phyloP scores from a whole-genome alignment of 1,139 yeast genomes.

The Diutina catenulata region DNA sequence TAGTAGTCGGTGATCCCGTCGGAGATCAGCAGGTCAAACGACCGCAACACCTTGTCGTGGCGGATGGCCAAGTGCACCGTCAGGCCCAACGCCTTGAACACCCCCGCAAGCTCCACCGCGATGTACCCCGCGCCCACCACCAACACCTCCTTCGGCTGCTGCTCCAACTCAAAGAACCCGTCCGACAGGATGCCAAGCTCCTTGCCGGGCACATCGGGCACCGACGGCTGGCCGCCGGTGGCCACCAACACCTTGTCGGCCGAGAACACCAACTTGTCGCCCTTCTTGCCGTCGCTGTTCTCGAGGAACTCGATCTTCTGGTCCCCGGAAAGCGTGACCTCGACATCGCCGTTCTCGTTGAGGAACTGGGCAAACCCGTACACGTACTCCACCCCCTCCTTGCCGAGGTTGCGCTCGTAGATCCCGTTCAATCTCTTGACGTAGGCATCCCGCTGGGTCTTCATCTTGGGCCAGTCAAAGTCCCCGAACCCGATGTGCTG shows the following conservation, averaged over 20 bases:
- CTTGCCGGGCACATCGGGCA: slow-evolving; percentile 58
- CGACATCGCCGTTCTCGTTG: slow-evolving; percentile 56
- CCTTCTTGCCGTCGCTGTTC: slow-evolving; percentile 22
- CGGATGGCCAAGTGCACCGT: slow-evolving; percentile 82
- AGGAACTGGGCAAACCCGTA: slow-evolving; percentile 82
- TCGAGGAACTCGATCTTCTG: slow-evolving; percentile 25
- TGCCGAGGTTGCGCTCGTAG: slow-evolving; percentile 73
- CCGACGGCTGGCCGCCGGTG: slow-evolving; percentile 80
- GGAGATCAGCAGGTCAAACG: slow-evolving; percentile 77
- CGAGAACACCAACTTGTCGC: slow-evolving; percentile 49
- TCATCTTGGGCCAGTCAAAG: slow-evolving; percentile 75
- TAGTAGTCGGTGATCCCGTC: slow-evolving; percentile 70
- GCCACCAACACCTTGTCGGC: slow-evolving; percentile 84
- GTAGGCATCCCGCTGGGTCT: slow-evolving; percentile 86
- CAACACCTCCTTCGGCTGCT: slow-evolving; percentile 86
- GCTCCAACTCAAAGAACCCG: slow-evolving; percentile 72
- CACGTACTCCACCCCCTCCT: slow-evolving; percentile 79
- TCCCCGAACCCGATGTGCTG: slow-evolving; percentile 29
- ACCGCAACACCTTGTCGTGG: slow-evolving; percentile 80
- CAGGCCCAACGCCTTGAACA: slow-evolving; percentile 79
- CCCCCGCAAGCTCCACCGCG: slow-evolving; percentile 92
- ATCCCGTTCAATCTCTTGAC: slow-evolving; percentile 80
- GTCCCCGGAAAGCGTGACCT: slow-evolving; percentile 45
- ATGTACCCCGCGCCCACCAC: slow-evolving; percentile 97
- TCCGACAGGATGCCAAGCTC: slow-evolving; percentile 83